phyloP scores from a whole-genome alignment of 169 alveolate genomes.

The Plasmodium billcollinsi region DNA sequence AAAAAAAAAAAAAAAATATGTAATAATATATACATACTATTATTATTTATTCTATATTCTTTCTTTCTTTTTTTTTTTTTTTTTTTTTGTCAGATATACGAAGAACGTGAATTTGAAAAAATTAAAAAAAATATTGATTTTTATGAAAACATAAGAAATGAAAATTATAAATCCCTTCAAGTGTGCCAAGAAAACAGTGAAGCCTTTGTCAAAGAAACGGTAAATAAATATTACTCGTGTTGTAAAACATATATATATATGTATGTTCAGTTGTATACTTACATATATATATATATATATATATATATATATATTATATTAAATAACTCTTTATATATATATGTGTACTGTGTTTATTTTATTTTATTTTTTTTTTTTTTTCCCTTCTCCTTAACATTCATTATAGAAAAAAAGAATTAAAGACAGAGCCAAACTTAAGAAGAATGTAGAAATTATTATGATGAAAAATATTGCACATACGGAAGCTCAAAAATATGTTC shows the following conservation, averaged over 20 bases:
- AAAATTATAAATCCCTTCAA: slow-evolving; percentile 49
- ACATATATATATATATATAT: no score
- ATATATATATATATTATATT: neutral
- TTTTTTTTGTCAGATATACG: slow-evolving; percentile 13
- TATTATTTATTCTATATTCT: neutral
- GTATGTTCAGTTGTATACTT: neutral
- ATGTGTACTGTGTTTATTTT: neutral
- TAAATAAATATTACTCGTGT: neutral
- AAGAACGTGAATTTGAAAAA: slow-evolving; percentile 40
- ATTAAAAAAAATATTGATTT: slow-evolving; percentile 29
- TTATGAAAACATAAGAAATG: slow-evolving; percentile 47
- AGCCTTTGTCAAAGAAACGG: slow-evolving; percentile 48
- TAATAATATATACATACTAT: neutral
- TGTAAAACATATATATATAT: neutral
- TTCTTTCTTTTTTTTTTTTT: neutral
- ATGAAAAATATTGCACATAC: slow-evolving; percentile 57
- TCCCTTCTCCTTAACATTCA: neutral
- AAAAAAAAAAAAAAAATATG: no score
- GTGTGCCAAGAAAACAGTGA: slow-evolving; percentile 22
- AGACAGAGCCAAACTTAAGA: slow-evolving; percentile 40
- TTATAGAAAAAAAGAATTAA: slow-evolving; percentile 55
- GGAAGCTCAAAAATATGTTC: slow-evolving; percentile 50
- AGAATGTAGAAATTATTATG: slow-evolving; percentile 56
- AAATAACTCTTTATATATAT: neutral
- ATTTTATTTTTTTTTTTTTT: neutral